A percentile compares a stretch with the other conserved stretches of the same genome.
Conservation (phyloP, 345 rosid genomes). For the Ricinus communis region DNA sequence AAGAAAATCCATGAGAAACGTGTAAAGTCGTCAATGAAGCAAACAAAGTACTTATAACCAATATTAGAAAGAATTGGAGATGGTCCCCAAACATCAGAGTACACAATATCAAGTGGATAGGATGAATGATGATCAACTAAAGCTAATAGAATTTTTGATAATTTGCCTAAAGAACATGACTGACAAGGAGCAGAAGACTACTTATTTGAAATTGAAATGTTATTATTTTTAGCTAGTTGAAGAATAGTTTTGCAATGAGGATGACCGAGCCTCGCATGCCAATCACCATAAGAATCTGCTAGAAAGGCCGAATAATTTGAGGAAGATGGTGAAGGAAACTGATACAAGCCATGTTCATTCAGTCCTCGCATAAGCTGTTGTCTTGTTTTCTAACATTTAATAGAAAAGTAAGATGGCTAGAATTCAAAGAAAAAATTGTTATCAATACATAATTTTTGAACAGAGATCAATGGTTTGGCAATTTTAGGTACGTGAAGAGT, state of each 20-base stretch:
- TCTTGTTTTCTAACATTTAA: background rate
- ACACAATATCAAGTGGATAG: background rate
- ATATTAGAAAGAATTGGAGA: no score
- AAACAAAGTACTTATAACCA: no score
- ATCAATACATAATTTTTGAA: background rate
- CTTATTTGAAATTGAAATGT: background rate
- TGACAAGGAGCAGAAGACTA: background rate
- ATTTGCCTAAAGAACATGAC: background rate
- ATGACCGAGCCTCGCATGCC: background rate
- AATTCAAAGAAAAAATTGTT: background rate
- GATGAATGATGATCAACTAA: background rate
- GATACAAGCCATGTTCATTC: background rate
- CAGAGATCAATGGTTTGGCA: background rate
- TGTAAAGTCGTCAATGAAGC: no score
- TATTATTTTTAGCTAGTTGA: background rate
- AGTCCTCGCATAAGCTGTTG: background rate
- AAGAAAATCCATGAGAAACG: no score
- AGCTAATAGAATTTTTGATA: background rate
- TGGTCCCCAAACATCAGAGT: no score
- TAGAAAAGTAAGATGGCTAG: background rate
- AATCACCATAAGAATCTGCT: background rate
- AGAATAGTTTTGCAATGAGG: background rate
- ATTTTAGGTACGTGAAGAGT: background rate
- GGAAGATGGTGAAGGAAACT: background rate
- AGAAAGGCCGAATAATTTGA: background rate